Percentiles rank a stretch among this genome's conserved stretches.
These are phyloP conservation scores for Tilletia walkeri DNA, from an alignment of 1,284 basidiomycete species.

Conservation along the genomic window DNA sequence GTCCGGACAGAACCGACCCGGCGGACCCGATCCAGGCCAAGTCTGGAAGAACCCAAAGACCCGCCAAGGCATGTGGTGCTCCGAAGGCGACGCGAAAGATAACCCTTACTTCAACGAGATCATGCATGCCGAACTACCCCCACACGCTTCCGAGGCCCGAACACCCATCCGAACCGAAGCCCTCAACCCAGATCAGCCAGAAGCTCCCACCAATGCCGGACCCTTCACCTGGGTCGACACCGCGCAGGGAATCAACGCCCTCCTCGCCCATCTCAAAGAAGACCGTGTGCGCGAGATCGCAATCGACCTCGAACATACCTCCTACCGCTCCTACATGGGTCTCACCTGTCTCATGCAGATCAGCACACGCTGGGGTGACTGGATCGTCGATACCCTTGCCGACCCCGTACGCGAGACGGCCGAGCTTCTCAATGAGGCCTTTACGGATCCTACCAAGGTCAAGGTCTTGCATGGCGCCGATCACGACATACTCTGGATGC, in stretches of 20 bases:
- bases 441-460: constrained; percentile 78
- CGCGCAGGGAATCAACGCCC: constrained; percentile 62
- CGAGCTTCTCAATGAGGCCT: constrained; percentile 65
- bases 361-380: constrained; percentile 80
- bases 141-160: constrained; percentile 8
- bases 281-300: constrained; percentile 72
- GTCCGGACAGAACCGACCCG: constrained; percentile 11
- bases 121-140: constrained; percentile 31
- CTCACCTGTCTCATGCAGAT: constrained; percentile 84
- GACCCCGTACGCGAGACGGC: constrained; percentile 70
- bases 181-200: constrained; percentile 60
- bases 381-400: constrained; percentile 76
- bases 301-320: constrained; percentile 91
- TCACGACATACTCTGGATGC: constrained; percentile 91
- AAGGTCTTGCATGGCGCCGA: constrained; percentile 87
- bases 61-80: constrained; percentile 48
- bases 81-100: constrained; percentile 48
- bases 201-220: constrained; percentile 66
- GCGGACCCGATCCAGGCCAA: constrained; percentile 7
- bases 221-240: constrained; percentile 75
- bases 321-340: constrained; percentile 76
- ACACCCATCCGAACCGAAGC: constrained; percentile 65
- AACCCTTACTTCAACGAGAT: constrained; percentile 53
- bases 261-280: constrained; percentile 64
- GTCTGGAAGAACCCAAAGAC: constrained; percentile 3